phyloP scores from a whole-genome alignment of 192 early-diverging fungal genomes.

The Coemansia sp. region DNA sequence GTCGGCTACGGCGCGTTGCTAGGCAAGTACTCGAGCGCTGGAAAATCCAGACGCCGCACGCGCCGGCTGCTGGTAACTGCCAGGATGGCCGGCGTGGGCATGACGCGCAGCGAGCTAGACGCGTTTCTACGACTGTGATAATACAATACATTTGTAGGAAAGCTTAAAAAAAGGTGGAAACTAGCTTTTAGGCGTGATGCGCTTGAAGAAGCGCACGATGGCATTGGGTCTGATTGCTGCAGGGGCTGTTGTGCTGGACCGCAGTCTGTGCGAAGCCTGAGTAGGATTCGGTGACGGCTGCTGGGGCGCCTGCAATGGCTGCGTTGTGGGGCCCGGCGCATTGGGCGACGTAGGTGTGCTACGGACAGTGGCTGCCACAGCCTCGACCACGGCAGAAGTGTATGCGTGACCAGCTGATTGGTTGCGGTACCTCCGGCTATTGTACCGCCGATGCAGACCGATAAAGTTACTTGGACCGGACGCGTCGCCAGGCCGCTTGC shows the following conservation, averaged over 20 bases:
- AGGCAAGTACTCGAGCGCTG: no score
- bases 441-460: constrained; percentile 4
- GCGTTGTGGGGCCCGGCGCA: no score
- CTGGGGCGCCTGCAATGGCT: no score
- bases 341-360: no score
- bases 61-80: no score
- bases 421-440: constrained; percentile 17
- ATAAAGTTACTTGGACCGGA: background rate
- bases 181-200: constrained; percentile 36
- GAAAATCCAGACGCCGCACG: no score
- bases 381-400: constrained; percentile 14
- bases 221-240: constrained; percentile 35
- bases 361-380: constrained; percentile 1
- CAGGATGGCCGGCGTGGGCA: no score
- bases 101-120: background rate
- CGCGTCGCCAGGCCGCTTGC: no score
- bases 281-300: no score
- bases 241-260: background rate
- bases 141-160: no score
- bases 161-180: no score
- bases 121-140: constrained; percentile 2
- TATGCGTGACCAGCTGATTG: constrained; percentile 34
- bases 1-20: no score
- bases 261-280: background rate
- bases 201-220: constrained; percentile 43